These are phyloP conservation scores for Flaveria bidentis DNA, from an alignment of 129 eudicot species.

Conservation along the genomic window DNA sequence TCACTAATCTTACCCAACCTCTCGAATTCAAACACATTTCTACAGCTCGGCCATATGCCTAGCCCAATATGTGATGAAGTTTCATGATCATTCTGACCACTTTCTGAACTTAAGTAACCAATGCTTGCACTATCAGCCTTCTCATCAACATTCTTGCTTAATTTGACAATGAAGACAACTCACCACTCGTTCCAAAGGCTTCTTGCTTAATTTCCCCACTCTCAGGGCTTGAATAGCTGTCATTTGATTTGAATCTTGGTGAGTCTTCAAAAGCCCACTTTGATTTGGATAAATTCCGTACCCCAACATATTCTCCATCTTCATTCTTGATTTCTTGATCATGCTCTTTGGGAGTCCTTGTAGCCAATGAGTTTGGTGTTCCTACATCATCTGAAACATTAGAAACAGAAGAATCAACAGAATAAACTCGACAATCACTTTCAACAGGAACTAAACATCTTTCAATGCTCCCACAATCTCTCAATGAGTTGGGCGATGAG, in stretches of 20 bases:
- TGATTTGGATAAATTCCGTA: slow-evolving; percentile 43
- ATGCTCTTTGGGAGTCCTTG: background rate
- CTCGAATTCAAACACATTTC: background rate
- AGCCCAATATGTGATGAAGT: background rate
- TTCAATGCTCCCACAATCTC: slow-evolving; percentile 15
- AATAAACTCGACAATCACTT: slow-evolving; percentile 20
- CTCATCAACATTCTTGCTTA: slow-evolving; percentile 1
- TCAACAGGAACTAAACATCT: slow-evolving; percentile 4
- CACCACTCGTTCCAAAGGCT: slow-evolving; percentile 27
- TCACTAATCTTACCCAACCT: background rate
- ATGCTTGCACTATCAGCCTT: background rate
- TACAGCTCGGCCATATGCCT: background rate
- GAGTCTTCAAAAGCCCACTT: slow-evolving; percentile 54
- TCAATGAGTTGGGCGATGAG: slow-evolving; percentile 25
- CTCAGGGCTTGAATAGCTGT: slow-evolving; percentile 30
- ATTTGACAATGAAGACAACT: slow-evolving; percentile 26
- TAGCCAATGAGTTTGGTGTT: background rate
- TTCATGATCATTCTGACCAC: background rate
- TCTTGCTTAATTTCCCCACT: slow-evolving; percentile 42
- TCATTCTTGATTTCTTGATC: slow-evolving; percentile 23
- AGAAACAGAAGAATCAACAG: slow-evolving; percentile 35
- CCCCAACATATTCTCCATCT: slow-evolving; percentile 37
- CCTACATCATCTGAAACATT: slow-evolving; percentile 30
- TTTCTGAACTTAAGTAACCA: background rate
- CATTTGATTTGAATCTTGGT: background rate